Evolutionary conservation across 1,284 basidiomycete genomes (phyloP), one percentile per base, ranked within the genome.

Genomic region (Cutaneotrichosporon spelunceum): DNA sequence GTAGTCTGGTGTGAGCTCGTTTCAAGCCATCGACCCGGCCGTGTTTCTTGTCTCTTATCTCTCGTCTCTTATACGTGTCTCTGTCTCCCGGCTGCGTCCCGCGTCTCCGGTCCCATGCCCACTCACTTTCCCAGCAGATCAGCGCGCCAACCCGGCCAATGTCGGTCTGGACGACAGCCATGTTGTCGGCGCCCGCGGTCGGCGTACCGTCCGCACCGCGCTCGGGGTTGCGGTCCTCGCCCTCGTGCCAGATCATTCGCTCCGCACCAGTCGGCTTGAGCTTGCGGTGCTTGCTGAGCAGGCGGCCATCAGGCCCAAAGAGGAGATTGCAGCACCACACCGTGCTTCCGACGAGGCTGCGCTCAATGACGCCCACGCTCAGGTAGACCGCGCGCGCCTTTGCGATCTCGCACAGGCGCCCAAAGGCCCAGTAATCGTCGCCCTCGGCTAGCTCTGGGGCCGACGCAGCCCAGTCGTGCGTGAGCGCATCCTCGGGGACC

Each of bases 91-190:
- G n/a, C n/a, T n/a, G n/a, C n/a, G n/a, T n/a, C n/a, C n/a, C n/a
- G n/a, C n/a, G n/a, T n/a, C n/a, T n/a, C n/a, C n/a, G n/a, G n/a
- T n/a, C n/a, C n/a, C n/a, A n/a, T n/a, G n/a, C n/a, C n/a, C n/a
- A n/a, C 70, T 62, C 58, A 71, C 71, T 89, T 71, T 90, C 87
- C 88, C 87, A 89, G 71, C 88, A 89, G 62, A 88, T 87, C 9
- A 86, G 79, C 2, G 85, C 84, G 11, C 85, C 84, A 7, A 88
- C 70, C 66, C 83, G 67, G 23, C 72, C 70, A 8, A 71, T 48
- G 9, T 27, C 34, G 11, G 71, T 87, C 19, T 83, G 73, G 19
- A 75, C 78, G 7, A 84, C 76, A 9, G 73, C 66, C 59, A 71
- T 57, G 36, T 70, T 70, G 50, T 73, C 72, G 14, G 42, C 70